These are phyloP conservation scores for Mortierella claussenii DNA, from an alignment of 192 early-diverging fungal genomes.

Conservation along the genomic window DNA sequence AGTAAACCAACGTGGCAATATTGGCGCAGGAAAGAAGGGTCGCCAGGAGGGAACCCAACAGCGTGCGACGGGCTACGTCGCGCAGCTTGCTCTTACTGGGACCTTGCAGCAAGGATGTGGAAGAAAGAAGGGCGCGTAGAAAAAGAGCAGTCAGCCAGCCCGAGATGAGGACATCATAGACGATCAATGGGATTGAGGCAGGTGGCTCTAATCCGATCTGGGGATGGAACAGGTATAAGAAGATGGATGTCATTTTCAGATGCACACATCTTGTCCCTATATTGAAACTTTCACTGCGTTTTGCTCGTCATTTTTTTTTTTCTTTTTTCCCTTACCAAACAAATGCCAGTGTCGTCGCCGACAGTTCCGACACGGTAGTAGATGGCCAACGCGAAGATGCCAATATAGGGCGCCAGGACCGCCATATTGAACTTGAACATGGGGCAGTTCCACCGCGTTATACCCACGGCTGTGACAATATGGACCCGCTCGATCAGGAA, in stretches of 20 bases:
- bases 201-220: slow-evolving; percentile 17
- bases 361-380: slow-evolving; percentile 26
- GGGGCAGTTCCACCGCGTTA: slow-evolving; percentile 42
- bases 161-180: slow-evolving; percentile 30
- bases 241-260: neutral
- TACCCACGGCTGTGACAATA: slow-evolving; percentile 27
- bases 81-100: slow-evolving; percentile 30
- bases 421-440: slow-evolving; percentile 55
- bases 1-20: slow-evolving; percentile 40
- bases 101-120: slow-evolving; percentile 40
- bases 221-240: neutral
- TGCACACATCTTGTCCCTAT: too few relatives aligned
- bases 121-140: slow-evolving; percentile 23
- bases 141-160: slow-evolving; percentile 38
- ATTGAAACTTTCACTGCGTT: too few relatives aligned
- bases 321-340: neutral
- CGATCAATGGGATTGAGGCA: slow-evolving; percentile 10
- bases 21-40: slow-evolving; percentile 54
- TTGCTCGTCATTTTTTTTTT: neutral
- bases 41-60: slow-evolving; percentile 50
- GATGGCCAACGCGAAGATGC: slow-evolving; percentile 39
- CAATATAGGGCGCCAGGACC: slow-evolving; percentile 45
- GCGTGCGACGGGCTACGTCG: slow-evolving; percentile 50
- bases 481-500: slow-evolving; percentile 57
- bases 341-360: slow-evolving; percentile 7